Conservation (phyloP, 208 protist genomes). For the Leishmania gerbilli region DNA sequence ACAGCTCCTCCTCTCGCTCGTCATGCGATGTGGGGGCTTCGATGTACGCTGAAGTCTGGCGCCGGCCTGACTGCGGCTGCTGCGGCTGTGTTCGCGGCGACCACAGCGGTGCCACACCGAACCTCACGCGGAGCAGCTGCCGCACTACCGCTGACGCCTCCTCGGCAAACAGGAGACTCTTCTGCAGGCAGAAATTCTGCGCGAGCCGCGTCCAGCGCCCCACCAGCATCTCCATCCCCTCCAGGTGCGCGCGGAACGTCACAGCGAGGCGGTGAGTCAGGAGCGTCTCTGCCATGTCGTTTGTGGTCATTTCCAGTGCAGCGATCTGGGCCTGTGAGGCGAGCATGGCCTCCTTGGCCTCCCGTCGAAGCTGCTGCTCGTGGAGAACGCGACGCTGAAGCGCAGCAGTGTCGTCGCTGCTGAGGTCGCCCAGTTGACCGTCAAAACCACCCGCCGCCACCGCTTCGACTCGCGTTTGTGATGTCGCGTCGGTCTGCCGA, state of each 20-base stretch:
- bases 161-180: constrained; percentile 59
- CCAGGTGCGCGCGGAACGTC: constrained; percentile 37
- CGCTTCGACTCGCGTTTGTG: neutral
- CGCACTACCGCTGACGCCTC: constrained; percentile 51
- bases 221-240: constrained; percentile 44
- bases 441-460: neutral
- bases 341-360: constrained; percentile 37
- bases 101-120: constrained; percentile 21
- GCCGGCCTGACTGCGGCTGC: neutral
- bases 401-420: neutral
- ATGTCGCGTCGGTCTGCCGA: neutral
- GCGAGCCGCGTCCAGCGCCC: constrained; percentile 22
- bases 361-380: constrained; percentile 19
- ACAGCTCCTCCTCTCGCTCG: constrained; percentile 18
- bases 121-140: constrained; percentile 32
- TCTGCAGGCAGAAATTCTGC: constrained; percentile 44
- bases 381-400: neutral
- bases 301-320: constrained; percentile 48
- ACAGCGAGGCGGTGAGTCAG: constrained; percentile 40
- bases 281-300: constrained; percentile 49
- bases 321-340: constrained; percentile 32
- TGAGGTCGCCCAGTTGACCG: neutral
- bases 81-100: neutral
- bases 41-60: neutral
- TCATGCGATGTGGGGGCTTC: neutral